Base-by-base conservation (phyloP, 2,329 filamentous ascomycete genomes). In the Tolypocladium ovalisporum region DNA sequence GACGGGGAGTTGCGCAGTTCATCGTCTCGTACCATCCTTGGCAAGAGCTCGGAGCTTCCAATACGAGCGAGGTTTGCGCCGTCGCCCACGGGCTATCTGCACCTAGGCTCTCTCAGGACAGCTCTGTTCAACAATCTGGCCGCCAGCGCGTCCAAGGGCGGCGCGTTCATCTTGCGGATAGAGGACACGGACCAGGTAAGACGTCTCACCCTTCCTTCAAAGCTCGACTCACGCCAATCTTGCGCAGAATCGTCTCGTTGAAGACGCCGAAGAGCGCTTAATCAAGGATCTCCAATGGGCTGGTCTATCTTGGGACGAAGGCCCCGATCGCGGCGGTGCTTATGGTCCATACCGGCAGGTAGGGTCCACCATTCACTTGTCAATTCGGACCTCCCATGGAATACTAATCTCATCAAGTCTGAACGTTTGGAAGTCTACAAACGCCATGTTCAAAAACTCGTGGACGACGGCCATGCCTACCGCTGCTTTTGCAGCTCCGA, bases 41-140 rank as follows among this genome's bases (percentile, higher is more conserved):
- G 71, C 15, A 67, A 73, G 54, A 65, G 63, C 84, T 84, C 59
- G 79, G 90, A 70, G 90, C 58, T 64, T 15, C 71, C 71, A 15
- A 71, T 74, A 53, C 64, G 72, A 35, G 67, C 94, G 22, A 86
- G 94, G 52, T 99, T 99, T 72, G 94, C 95, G 1, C 94, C 94
- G 0, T 97, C 94, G 1, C 94, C 94, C 0, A 99, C 94, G 0
- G 94, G 94, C 1, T 92, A 93, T 66, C 79, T 99, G 29, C 94
- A 99, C 72, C 78, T 99, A 15, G 94, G 94, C 4, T 96, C 92
- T 0, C 73, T 99, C 39, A 81, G 94, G 58, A 99, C 94, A 0
- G 95, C 95, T 0, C 74, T 99, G n/a, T 97, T 91, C 76, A 97
- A 96, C 67, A 97, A 93, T 64, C 76, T 99, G 5, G 79, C 96